Evolutionary conservation across 108 stramenopile species (phyloP).

Genomic region (Phaeodactylum tricornutum): DNA sequence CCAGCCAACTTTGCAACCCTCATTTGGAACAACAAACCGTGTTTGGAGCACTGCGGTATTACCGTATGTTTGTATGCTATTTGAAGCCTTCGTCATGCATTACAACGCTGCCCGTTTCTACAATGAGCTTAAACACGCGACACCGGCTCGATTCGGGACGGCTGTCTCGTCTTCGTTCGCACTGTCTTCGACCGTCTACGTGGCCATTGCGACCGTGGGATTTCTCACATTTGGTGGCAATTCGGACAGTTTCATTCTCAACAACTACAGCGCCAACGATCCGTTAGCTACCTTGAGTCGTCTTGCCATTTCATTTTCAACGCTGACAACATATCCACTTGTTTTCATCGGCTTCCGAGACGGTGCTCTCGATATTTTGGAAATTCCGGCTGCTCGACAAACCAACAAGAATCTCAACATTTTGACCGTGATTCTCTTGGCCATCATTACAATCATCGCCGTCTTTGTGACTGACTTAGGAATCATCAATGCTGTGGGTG

Average conservation of each 20-base stretch:
- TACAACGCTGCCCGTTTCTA: slow-evolving; percentile 84
- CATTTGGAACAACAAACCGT: slow-evolving; percentile 39
- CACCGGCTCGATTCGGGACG: slow-evolving; percentile 34
- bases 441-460: slow-evolving; percentile 26
- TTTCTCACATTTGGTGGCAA: slow-evolving; percentile 72
- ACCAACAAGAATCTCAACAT: slow-evolving; percentile 49
- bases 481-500: slow-evolving; percentile 64
- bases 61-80: slow-evolving; percentile 43
- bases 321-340: slow-evolving; percentile 79
- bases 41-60: slow-evolving; percentile 19
- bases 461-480: slow-evolving; percentile 41
- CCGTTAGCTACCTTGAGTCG: slow-evolving; percentile 61
- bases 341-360: slow-evolving; percentile 81
- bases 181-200: slow-evolving; percentile 35
- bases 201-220: slow-evolving; percentile 49
- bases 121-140: slow-evolving; percentile 66
- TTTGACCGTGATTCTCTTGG: slow-evolving; percentile 33
- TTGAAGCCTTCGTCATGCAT: slow-evolving; percentile 51
- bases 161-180: slow-evolving; percentile 53
- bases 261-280: slow-evolving; percentile 76
- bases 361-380: slow-evolving; percentile 52
- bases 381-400: slow-evolving; percentile 41
- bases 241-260: slow-evolving; percentile 62
- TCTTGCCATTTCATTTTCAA: slow-evolving; percentile 51
- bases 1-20: slow-evolving; percentile 24